Evolutionary conservation across 2,329 filamentous ascomycete species (phyloP).

Genomic region (Arachnomyces sp.): DNA sequence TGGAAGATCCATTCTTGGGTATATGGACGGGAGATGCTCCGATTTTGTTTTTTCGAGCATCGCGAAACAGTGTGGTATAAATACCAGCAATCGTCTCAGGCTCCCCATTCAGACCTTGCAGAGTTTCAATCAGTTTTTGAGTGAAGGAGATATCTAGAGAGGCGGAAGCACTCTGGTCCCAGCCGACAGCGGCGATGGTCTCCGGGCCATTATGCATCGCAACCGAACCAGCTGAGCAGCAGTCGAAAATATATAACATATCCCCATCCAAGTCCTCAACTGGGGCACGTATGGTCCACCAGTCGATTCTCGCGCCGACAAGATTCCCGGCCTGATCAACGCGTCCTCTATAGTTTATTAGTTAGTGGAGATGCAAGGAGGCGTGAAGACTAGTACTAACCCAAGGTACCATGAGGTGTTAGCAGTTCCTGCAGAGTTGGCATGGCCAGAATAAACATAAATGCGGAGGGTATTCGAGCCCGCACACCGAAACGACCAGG

Average conservation of each 20-base stretch:
- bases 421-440: neutral
- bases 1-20: constrained; percentile 3
- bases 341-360: too few relatives aligned
- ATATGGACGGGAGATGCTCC: constrained; percentile 6
- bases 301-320: constrained; percentile 2
- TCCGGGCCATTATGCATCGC: constrained; percentile 5
- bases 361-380: too few relatives aligned
- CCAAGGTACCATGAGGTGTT: neutral
- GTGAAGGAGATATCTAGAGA: constrained; percentile 11
- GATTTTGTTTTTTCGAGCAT: constrained; percentile 5
- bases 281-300: constrained; percentile 1
- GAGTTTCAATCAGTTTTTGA: constrained; percentile 3
- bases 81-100: constrained; percentile 4
- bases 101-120: constrained; percentile 3
- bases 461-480: constrained; percentile 5
- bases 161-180: constrained; percentile 9
- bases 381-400: neutral
- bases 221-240: constrained; percentile 5
- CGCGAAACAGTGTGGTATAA: constrained; percentile 1
- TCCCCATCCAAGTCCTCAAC: constrained; percentile 2
- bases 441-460: constrained; percentile 9
- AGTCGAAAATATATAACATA: constrained; percentile 7
- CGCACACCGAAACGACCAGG: neutral
- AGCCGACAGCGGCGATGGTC: constrained; percentile 6
- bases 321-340: neutral